Evolutionary conservation across 2,329 filamentous ascomycete genomes (phyloP).

Genomic region (Colletotrichum lindemuthianum): DNA sequence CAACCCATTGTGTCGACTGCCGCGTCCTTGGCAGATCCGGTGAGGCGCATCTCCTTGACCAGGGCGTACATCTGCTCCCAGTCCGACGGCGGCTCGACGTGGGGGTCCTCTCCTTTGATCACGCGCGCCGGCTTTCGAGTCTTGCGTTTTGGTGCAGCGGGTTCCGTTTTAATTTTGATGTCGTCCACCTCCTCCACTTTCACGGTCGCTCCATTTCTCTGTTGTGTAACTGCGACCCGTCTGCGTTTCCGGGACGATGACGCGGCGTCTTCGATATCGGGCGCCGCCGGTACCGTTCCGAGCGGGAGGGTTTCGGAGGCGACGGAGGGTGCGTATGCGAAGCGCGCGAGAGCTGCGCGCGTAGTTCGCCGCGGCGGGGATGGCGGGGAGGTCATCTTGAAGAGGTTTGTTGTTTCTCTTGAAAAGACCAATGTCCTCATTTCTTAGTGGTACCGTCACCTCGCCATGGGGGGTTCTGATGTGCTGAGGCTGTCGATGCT

Average conservation of each 20-base stretch:
- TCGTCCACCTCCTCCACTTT: conserved; percentile 48
- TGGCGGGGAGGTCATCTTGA: conserved; percentile 46
- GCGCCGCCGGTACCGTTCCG: conserved; percentile 2
- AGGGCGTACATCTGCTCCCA: conserved; percentile 86
- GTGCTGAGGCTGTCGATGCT: no score
- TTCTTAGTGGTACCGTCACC: background rate
- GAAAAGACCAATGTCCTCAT: conserved; percentile 70
- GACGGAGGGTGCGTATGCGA: conserved; percentile 48
- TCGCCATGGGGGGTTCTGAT: background rate
- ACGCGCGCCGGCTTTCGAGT: conserved; percentile 58
- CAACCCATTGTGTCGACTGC: conserved; percentile 99
- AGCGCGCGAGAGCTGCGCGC: conserved; percentile 59
- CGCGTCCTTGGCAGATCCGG: conserved; percentile 71
- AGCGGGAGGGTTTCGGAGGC: conserved; percentile 38
- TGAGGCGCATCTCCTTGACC: conserved; percentile 79
- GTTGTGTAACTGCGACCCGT: conserved; percentile 45
- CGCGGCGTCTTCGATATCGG: conserved; percentile 69
- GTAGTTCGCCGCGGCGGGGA: conserved; percentile 57
- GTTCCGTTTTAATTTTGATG: conserved; percentile 25
- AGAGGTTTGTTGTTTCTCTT: conserved; percentile 66
- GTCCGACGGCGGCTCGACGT: conserved; percentile 72
- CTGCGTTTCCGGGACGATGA: conserved; percentile 58
- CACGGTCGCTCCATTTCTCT: conserved; percentile 46
- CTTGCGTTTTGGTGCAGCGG: conserved; percentile 41
- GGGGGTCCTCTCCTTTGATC: conserved; percentile 50